phyloP scores from a whole-genome alignment of 768 basidiomycete species.

The Pleurotus sapidus region DNA sequence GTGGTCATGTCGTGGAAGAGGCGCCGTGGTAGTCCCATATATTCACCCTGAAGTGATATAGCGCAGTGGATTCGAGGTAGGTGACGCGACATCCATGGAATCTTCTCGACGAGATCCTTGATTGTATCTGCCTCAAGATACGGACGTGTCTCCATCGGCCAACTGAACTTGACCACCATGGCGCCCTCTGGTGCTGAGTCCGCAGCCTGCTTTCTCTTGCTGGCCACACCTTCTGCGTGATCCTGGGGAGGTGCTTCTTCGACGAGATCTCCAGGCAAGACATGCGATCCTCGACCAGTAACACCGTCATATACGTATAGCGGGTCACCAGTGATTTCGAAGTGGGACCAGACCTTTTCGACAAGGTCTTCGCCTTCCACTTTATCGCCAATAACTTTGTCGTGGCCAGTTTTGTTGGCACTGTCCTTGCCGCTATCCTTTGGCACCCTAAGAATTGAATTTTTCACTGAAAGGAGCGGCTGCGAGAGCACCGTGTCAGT shows the following conservation, averaged over 20 bases:
- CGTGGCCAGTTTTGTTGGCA: no score
- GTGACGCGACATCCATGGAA: constrained; percentile 12
- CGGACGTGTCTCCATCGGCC: constrained; percentile 10
- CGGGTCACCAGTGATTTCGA: neutral
- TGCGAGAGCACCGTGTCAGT: no score
- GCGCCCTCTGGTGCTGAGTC: neutral
- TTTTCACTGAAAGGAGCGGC: no score
- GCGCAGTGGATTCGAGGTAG: constrained; percentile 10
- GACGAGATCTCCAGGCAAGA: constrained; percentile 8
- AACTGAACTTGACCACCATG: constrained; percentile 13
- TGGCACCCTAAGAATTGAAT: no score
- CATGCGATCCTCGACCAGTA: constrained; percentile 17
- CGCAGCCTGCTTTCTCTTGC: neutral
- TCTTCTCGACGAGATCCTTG: neutral
- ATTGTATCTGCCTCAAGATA: constrained; percentile 10
- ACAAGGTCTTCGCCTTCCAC: no score
- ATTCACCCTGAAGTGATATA: neutral
- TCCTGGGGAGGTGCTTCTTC: neutral
- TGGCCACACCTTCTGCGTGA: neutral
- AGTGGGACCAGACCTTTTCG: no score
- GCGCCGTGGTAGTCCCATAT: constrained; percentile 11
- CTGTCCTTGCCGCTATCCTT: no score
- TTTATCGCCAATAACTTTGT: no score
- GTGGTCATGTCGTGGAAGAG: neutral
- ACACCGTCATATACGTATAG: constrained; percentile 10